Evolutionary conservation across 2,329 filamentous ascomycete genomes (phyloP).

Genomic region (Aspergillus transmontanensis): DNA sequence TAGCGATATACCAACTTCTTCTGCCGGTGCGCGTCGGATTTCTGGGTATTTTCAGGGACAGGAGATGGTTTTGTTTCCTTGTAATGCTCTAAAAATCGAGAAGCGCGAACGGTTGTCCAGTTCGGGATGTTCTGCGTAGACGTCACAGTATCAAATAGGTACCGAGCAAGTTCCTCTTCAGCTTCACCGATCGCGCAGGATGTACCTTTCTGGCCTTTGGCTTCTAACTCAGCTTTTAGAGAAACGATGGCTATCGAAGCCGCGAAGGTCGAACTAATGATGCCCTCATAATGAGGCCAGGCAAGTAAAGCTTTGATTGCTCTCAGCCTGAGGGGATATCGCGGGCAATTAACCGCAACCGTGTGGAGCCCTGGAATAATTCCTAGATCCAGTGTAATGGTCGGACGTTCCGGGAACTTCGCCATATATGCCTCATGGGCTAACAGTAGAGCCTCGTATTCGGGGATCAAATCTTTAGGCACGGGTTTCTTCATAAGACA

Average conservation of each 20-base stretch:
- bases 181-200: neutral
- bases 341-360: neutral
- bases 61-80: neutral
- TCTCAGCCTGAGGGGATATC: neutral
- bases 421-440: neutral
- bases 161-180: neutral
- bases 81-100: neutral
- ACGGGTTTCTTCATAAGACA: neutral
- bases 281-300: conserved; percentile 11
- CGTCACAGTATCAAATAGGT: neutral
- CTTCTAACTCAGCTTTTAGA: neutral
- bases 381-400: neutral
- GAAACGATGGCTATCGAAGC: neutral
- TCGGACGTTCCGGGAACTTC: conserved; percentile 4
- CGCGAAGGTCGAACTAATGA: neutral
- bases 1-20: neutral
- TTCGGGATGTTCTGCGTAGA: neutral
- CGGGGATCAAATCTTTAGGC: neutral
- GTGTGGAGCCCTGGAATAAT: neutral
- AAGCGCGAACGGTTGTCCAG: neutral
- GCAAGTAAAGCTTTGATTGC: conserved; percentile 1
- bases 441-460: neutral
- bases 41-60: neutral
- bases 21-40: neutral
- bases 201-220: neutral